phyloP scores from a whole-genome alignment of 768 basidiomycete species.

The Omphalotus guepiniiformis region DNA sequence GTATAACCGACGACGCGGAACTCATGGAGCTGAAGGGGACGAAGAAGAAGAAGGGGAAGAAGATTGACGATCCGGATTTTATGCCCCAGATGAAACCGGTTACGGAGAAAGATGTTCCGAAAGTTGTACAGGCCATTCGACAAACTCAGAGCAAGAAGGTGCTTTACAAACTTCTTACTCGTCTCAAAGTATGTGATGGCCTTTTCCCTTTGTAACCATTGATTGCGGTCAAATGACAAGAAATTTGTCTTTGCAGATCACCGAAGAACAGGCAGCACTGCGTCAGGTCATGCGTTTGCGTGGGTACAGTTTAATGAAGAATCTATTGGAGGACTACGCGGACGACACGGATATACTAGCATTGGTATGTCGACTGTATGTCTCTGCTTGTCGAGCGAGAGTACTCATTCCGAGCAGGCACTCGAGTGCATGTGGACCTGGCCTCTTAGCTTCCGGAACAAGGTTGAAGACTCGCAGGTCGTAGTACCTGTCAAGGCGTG shows the following conservation, averaged over 20 bases:
- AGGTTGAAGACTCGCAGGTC: slow-evolving; percentile 78
- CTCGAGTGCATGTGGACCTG: slow-evolving; percentile 68
- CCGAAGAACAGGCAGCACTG: slow-evolving; percentile 72
- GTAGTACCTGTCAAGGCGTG: slow-evolving; percentile 57
- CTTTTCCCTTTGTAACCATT: slow-evolving; percentile 1
- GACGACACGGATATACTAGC: slow-evolving; percentile 68
- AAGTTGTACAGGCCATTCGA: slow-evolving; percentile 86
- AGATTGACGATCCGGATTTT: slow-evolving; percentile 89
- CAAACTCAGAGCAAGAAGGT: slow-evolving; percentile 85
- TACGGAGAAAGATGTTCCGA: slow-evolving; percentile 76
- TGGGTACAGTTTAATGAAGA: slow-evolving; percentile 89
- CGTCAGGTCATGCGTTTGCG: slow-evolving; percentile 88
- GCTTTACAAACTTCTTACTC: slow-evolving; percentile 74
- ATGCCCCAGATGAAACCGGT: slow-evolving; percentile 77
- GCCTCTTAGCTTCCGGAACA: slow-evolving; percentile 85
- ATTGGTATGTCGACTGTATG: slow-evolving; percentile 44
- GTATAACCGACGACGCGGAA: slow-evolving; percentile 90
- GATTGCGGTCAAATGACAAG: too few relatives aligned
- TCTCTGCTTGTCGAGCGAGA: neutral
- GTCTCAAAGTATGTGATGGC: slow-evolving; percentile 60
- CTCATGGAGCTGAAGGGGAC: slow-evolving; percentile 76
- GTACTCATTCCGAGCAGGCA: slow-evolving; percentile 34
- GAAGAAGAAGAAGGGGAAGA: slow-evolving; percentile 87
- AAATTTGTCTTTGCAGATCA: too few relatives aligned
- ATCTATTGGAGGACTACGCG: slow-evolving; percentile 73